Evolutionary conservation across 2,329 filamentous ascomycete genomes (phyloP).

Genomic region (Fusarium sarcochroum): DNA sequence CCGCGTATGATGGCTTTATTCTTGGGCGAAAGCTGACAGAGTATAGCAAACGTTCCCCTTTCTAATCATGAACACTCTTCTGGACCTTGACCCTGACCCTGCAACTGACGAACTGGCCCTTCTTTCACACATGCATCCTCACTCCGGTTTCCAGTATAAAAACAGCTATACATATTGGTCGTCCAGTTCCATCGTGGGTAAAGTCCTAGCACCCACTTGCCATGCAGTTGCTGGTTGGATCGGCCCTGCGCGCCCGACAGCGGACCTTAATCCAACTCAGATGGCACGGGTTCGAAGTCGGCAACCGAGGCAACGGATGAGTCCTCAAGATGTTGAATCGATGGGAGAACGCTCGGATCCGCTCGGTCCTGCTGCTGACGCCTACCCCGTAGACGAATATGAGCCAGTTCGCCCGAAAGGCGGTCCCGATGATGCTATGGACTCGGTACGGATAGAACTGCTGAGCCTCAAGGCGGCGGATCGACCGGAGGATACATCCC

Average conservation of each 20-base stretch:
- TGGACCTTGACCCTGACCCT: slow-evolving; percentile 80
- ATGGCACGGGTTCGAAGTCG: slow-evolving; percentile 77
- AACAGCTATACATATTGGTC: slow-evolving; percentile 84
- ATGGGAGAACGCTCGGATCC: slow-evolving; percentile 79
- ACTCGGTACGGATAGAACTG: slow-evolving; percentile 78
- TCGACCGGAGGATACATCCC: slow-evolving; percentile 40
- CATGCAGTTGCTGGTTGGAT: slow-evolving; percentile 80
- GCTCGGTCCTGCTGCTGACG: slow-evolving; percentile 72
- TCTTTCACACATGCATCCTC: slow-evolving; percentile 76
- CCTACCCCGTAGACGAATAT: slow-evolving; percentile 78
- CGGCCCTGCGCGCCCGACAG: slow-evolving; percentile 77
- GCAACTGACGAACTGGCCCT: slow-evolving; percentile 75
- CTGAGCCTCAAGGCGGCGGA: slow-evolving; percentile 69
- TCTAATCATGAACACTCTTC: slow-evolving; percentile 82
- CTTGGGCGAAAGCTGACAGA: slow-evolving; percentile 21
- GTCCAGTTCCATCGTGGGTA: slow-evolving; percentile 78
- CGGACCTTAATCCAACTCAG: slow-evolving; percentile 76
- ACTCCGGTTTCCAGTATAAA: slow-evolving; percentile 82
- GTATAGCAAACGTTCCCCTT: slow-evolving; percentile 74
- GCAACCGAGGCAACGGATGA: slow-evolving; percentile 69
- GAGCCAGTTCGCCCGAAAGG: slow-evolving; percentile 69
- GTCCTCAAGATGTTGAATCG: slow-evolving; percentile 71
- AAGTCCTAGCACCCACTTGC: slow-evolving; percentile 81
- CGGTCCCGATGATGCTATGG: slow-evolving; percentile 69
- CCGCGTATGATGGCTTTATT: not conserved